Evolutionary conservation across 1,139 yeast species (phyloP), one percentile per base, ranked within the genome.

Genomic region (Sugiyamaella xylanicola): DNA sequence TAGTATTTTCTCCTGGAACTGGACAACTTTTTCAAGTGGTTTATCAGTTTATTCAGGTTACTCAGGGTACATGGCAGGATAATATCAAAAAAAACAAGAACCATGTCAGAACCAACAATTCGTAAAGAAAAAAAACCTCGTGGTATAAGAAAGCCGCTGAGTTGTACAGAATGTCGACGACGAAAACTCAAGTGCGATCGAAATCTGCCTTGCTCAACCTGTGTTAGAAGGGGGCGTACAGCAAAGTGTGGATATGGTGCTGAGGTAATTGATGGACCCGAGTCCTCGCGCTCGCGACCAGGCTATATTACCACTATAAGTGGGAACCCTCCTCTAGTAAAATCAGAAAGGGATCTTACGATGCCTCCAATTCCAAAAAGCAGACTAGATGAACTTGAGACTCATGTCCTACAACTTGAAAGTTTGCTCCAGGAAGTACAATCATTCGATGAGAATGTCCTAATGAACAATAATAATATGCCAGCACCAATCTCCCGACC

Each of bases 61-160:
- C n/a, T n/a, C n/a, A n/a, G n/a, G n/a, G n/a, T n/a, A n/a, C n/a
- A n/a, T n/a, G n/a, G n/a, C n/a, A n/a, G n/a, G n/a, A n/a, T n/a
- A n/a, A n/a, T n/a, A n/a, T n/a, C 29, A 5, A 25, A 9, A 9
- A 25, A 25, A 25, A 5, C 29, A 5, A 9, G 9, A 25, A 25
- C 8, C 8, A 39, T 39, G 42, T 19, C 42, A 39, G 42, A 39
- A 27, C 48, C 22, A 5, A 32, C 37, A 8, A 32, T 32, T 16
- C 48, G 39, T 20, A 11, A 40, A 29, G 47, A 44, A 44, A 56
- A 52, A 47, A 55, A 54, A 47, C 53, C 57, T 7, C 62, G 69
- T 2, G 57, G 63, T 25, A 55, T 55, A 9, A 56, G 72, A 51
- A 67, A 60, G n/a, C 68, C 71, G 9, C 53, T 68, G 50, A 68